Evolutionary conservation across 768 basidiomycete genomes (phyloP).

Genomic region (Calocera viscosa): DNA sequence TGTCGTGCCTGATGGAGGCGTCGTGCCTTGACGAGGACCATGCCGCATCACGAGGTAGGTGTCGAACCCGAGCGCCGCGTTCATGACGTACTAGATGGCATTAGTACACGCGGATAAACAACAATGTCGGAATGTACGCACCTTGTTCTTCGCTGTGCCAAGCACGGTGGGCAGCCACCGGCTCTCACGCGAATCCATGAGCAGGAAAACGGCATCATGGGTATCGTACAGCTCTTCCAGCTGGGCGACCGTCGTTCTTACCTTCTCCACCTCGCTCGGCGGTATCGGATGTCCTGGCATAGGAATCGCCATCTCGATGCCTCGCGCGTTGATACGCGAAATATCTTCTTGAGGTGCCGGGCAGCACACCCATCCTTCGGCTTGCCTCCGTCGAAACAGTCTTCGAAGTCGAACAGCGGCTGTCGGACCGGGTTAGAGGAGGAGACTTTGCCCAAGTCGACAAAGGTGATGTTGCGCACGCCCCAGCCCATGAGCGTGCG

Average conservation of each 20-base stretch:
- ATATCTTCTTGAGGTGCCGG: slow-evolving; percentile 69
- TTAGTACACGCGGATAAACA: not conserved
- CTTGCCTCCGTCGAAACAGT: slow-evolving; percentile 84
- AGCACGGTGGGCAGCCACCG: slow-evolving; percentile 91
- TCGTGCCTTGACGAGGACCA: slow-evolving; percentile 44
- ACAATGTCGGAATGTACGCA: slow-evolving; percentile 21
- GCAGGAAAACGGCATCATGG: slow-evolving; percentile 82
- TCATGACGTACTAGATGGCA: slow-evolving; percentile 62
- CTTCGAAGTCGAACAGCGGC: slow-evolving; percentile 89
- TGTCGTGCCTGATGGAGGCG: slow-evolving; percentile 12
- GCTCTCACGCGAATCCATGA: slow-evolving; percentile 98
- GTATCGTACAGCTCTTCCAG: slow-evolving; percentile 67
- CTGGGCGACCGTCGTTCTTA: slow-evolving; percentile 51
- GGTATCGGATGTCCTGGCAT: slow-evolving; percentile 97
- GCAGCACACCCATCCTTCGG: slow-evolving; percentile 90
- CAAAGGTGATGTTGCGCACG: slow-evolving; percentile 80
- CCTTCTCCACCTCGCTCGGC: slow-evolving; percentile 40
- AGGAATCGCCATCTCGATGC: slow-evolving; percentile 68
- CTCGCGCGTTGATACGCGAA: slow-evolving; percentile 77
- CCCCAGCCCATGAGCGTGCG: slow-evolving; percentile 95
- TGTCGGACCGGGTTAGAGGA: slow-evolving; percentile 98
- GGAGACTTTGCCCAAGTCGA: slow-evolving; percentile 82
- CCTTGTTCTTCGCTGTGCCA: slow-evolving; percentile 74
- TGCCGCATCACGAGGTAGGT: slow-evolving; percentile 96
- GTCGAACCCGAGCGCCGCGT: slow-evolving; percentile 91